Percentiles rank a stretch among this genome's conserved stretches.
Conservation (phyloP, 352 stramenopile genomes). For the Globisporangium splendens region DNA sequence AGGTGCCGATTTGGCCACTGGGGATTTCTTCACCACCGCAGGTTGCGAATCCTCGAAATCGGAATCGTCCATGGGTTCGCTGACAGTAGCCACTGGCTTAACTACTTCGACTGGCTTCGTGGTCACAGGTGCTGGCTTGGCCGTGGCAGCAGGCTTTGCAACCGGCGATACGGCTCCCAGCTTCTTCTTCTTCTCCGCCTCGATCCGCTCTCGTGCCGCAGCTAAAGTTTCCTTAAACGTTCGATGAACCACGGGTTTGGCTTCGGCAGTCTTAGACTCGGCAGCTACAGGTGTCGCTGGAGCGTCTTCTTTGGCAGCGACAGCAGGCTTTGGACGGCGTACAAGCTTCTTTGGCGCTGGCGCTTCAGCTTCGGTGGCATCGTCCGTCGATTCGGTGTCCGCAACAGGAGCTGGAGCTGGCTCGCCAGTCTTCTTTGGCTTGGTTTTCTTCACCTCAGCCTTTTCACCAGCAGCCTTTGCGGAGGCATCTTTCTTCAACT, state of each 20-base stretch:
- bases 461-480: slow-evolving; percentile 8
- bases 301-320: slow-evolving; percentile 8
- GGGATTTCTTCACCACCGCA: slow-evolving; percentile 3
- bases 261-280: not conserved
- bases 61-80: slow-evolving; percentile 27
- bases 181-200: slow-evolving; percentile 26
- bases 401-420: not conserved
- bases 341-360: slow-evolving; percentile 19
- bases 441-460: not conserved
- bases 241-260: slow-evolving; percentile 14
- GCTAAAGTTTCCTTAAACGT: slow-evolving; percentile 47
- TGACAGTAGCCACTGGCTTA: slow-evolving; percentile 4
- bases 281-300: not conserved
- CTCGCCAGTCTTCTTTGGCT: slow-evolving; percentile 12
- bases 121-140: not conserved
- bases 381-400: not conserved
- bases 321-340: slow-evolving; percentile 16
- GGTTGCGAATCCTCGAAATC: slow-evolving; percentile 31
- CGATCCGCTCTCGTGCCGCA: slow-evolving; percentile 30
- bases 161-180: not conserved
- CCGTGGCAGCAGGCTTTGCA: not conserved
- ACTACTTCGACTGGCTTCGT: not conserved
- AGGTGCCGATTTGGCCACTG: not conserved
- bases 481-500: slow-evolving; percentile 12
- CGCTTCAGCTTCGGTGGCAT: slow-evolving; percentile 16